These are phyloP conservation scores for Penicillium sp. DNA, from an alignment of 2,329 filamentous ascomycete species.

Conservation along the genomic window DNA sequence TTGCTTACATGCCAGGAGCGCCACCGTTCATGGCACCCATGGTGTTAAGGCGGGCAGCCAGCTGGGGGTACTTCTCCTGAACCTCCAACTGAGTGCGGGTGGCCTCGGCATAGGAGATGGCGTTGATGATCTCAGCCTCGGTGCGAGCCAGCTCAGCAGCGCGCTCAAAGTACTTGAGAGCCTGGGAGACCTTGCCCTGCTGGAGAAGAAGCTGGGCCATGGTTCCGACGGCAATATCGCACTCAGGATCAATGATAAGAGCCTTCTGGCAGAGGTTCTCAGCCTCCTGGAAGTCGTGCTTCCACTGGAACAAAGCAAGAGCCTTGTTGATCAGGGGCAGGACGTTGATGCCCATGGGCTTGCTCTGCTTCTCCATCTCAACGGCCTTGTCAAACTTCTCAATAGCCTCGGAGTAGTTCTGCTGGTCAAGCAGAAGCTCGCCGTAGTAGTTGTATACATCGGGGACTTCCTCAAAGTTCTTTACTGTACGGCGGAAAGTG, in stretches of 20 bases:
- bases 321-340: slow-evolving; percentile 98
- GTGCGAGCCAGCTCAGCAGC: slow-evolving; percentile 92
- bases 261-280: slow-evolving; percentile 97
- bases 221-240: slow-evolving; percentile 96
- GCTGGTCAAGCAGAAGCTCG: slow-evolving; percentile 92
- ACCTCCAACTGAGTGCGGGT: slow-evolving; percentile 94
- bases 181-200: slow-evolving; percentile 94
- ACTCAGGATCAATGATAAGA: slow-evolving; percentile 95
- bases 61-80: slow-evolving; percentile 79
- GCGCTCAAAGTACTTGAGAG: slow-evolving; percentile 94
- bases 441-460: slow-evolving; percentile 99
- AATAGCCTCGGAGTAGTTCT: slow-evolving; percentile 91
- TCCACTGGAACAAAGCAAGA: slow-evolving; percentile 95
- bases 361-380: slow-evolving; percentile 93
- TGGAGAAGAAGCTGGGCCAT: slow-evolving; percentile 97
- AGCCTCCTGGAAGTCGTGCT: slow-evolving; percentile 90
- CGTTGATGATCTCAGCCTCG: slow-evolving; percentile 93
- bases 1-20: slow-evolving; percentile 35
- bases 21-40: slow-evolving; percentile 50
- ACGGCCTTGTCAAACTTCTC: slow-evolving; percentile 99
- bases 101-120: slow-evolving; percentile 93
- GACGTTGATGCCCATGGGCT: slow-evolving; percentile 96
- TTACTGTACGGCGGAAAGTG: slow-evolving; percentile 94
- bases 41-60: slow-evolving; percentile 68
- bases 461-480: slow-evolving; percentile 95